Conservation (phyloP, 1,284 basidiomycete species). For the Cutaneotrichosporon mucoides region DNA sequence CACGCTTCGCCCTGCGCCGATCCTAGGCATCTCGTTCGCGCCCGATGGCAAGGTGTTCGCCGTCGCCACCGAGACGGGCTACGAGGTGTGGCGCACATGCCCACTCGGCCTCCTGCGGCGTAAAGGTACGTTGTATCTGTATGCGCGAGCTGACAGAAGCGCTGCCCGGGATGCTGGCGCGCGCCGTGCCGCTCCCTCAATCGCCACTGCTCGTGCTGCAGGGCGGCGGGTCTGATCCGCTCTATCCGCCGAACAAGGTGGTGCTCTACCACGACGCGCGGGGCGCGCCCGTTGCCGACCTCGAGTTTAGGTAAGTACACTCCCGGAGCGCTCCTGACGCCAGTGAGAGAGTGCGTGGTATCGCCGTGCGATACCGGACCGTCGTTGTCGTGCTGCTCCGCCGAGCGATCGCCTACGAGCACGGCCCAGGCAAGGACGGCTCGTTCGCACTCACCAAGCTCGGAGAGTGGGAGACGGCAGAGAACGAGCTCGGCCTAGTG, state of each 20-base stretch:
- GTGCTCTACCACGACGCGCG: slow-evolving; percentile 80
- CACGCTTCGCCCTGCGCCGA: slow-evolving; percentile 69
- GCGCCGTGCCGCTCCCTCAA: slow-evolving; percentile 72
- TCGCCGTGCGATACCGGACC: slow-evolving; percentile 74
- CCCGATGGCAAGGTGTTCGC: slow-evolving; percentile 74
- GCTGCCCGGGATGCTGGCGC: slow-evolving; percentile 63
- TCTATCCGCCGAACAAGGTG: slow-evolving; percentile 91
- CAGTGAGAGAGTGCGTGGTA: slow-evolving; percentile 73
- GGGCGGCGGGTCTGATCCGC: slow-evolving; percentile 82
- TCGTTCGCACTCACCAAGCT: slow-evolving; percentile 54
- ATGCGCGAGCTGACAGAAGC: slow-evolving; percentile 19
- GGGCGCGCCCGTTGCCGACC: slow-evolving; percentile 72
- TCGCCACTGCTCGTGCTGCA: slow-evolving; percentile 84
- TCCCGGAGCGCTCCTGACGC: slow-evolving; percentile 1
- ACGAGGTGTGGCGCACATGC: slow-evolving; percentile 75
- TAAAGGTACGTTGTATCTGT: slow-evolving; percentile 57
- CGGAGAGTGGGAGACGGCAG: slow-evolving; percentile 83
- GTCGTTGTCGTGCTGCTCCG: slow-evolving; percentile 76
- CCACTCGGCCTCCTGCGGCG: slow-evolving; percentile 74
- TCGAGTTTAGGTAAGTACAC: slow-evolving; percentile 66
- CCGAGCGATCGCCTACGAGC: slow-evolving; percentile 72
- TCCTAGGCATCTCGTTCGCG: slow-evolving; percentile 69
- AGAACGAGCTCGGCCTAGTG: slow-evolving; percentile 79
- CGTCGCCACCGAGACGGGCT: slow-evolving; percentile 73
- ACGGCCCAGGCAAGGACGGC: slow-evolving; percentile 51